Base-by-base conservation (phyloP, 2,329 filamentous ascomycete species). In the Trichothecium roseum region DNA sequence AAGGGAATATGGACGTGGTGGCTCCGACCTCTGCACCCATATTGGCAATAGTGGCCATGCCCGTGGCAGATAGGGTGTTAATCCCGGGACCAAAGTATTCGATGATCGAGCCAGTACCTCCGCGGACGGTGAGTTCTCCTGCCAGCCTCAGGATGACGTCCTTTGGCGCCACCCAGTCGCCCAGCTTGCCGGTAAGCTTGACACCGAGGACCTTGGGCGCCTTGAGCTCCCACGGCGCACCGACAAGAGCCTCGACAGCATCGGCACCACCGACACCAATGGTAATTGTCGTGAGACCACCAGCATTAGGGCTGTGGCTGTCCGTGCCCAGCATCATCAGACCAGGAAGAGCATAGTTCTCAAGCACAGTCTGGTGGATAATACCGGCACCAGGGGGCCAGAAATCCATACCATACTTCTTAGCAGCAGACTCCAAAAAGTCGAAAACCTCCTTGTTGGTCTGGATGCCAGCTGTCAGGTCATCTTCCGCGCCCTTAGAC, bases 321-420 rank as follows among this genome's bases (percentile, higher is more conserved):
- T 98, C 91, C 20, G 91, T 98, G 37, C 91, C 91, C 28, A 98
- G 74, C 87, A 98, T 96, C 88, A 98, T 95, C 48, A 96, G 63
- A 34, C 91, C 91, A 15, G 91, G 91, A n/a, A 89, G 78, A 24
- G 88, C 84, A 56, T 98, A 98, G 64, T 98, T 96, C 67, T 98
- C 91, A 49, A 98, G 64, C 16, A 98, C 91, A 35, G 85, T 94
- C 72, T 98, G 91, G 63, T 98, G 91, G 46, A 98, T 94, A 46
- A 94, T 94, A 43, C 87, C 88, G 7, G 88, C 87, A 40, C 88
- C 88, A 0, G 87, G 87, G 2, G 86, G 85, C 88, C 87, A 94
- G 54, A 94, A 94, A 57, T 94, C 87, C 56, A 94, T 91, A 30
- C 88, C 88, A 52, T 91, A 94, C 59, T 82, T 87, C 66, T 82